These are phyloP conservation scores for Tetrastigma voinierianum DNA, from an alignment of 164 flowering plant genomes.

Conservation along the genomic window DNA sequence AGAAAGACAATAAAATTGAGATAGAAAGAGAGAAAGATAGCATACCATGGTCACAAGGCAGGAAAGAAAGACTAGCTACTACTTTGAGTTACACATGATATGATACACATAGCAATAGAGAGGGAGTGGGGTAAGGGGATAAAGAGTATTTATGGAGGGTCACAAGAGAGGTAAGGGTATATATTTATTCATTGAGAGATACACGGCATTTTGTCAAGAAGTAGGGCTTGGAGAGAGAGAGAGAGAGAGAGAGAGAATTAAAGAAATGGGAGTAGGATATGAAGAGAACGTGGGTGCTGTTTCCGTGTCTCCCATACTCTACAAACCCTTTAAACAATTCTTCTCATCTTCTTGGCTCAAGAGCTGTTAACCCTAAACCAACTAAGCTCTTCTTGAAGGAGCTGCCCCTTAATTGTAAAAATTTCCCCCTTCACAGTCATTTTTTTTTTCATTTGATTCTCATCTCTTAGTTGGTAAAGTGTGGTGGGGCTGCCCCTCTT, in stretches of 20 bases:
- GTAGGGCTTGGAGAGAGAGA: conserved; percentile 4
- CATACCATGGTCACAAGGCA: conserved; percentile 32
- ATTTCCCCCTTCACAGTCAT: neutral
- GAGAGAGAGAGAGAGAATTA: conserved; percentile 16
- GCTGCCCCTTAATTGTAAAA: conserved; percentile 23
- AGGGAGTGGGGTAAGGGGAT: conserved; percentile 22
- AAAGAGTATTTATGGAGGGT: conserved; percentile 66
- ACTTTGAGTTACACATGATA: conserved; percentile 6
- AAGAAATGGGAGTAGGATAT: conserved; percentile 37
- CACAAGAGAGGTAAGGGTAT: conserved; percentile 43
- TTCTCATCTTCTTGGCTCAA: conserved; percentile 61
- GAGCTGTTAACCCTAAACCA: conserved; percentile 52
- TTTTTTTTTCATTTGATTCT: neutral
- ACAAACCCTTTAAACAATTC: conserved; percentile 31
- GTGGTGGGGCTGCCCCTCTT: conserved; percentile 16
- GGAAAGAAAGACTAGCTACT: neutral
- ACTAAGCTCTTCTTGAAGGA: conserved; percentile 25
- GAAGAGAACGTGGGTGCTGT: conserved; percentile 94
- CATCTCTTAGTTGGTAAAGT: conserved; percentile 14
- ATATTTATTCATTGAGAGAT: conserved; percentile 50
- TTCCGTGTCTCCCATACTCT: conserved; percentile 69
- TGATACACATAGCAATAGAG: conserved; percentile 21
- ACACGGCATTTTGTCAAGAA: conserved; percentile 43
- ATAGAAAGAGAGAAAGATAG: neutral
- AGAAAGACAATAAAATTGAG: neutral